These are phyloP conservation scores for Castanea sativa DNA, from an alignment of 306 rosid species.

Conservation along the genomic window DNA sequence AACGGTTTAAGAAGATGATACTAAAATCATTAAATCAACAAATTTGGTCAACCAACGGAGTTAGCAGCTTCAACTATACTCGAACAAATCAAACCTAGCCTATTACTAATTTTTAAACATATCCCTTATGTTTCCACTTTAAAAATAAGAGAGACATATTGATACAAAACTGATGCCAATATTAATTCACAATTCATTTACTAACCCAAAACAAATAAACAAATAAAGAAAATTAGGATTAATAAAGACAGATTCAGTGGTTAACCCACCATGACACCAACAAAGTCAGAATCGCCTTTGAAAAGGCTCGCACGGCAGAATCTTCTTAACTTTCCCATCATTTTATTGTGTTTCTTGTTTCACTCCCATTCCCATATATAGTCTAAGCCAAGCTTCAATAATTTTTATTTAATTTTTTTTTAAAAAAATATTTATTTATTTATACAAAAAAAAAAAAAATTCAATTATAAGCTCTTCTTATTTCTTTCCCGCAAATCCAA, in stretches of 20 bases:
- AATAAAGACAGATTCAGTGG: conserved; percentile 26
- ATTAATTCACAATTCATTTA: neutral
- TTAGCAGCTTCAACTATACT: conserved; percentile 9
- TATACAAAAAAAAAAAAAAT: neutral
- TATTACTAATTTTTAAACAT: neutral
- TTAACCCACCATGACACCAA: conserved; percentile 58
- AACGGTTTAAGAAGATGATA: neutral
- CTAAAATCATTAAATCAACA: neutral
- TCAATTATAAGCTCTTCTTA: neutral
- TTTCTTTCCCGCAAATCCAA: neutral
- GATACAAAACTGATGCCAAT: neutral
- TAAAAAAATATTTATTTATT: neutral
- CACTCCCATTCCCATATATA: neutral
- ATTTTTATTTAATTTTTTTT: neutral
- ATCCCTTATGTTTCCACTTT: conserved; percentile 13
- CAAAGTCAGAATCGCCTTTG: conserved; percentile 47
- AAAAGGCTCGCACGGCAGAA: conserved; percentile 52
- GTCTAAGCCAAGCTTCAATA: conserved; percentile 27
- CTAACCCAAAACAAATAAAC: neutral
- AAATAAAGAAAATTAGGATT: conserved; percentile 13
- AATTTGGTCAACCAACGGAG: conserved; percentile 43
- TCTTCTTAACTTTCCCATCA: conserved; percentile 48
- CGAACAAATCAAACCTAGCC: conserved; percentile 24
- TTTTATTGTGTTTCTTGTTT: conserved; percentile 15
- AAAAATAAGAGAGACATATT: neutral